Percentiles rank a stretch among this genome's conserved stretches.
Evolutionary conservation across 2,329 filamentous ascomycete species (phyloP).

Genomic region (Epichloe sibirici): DNA sequence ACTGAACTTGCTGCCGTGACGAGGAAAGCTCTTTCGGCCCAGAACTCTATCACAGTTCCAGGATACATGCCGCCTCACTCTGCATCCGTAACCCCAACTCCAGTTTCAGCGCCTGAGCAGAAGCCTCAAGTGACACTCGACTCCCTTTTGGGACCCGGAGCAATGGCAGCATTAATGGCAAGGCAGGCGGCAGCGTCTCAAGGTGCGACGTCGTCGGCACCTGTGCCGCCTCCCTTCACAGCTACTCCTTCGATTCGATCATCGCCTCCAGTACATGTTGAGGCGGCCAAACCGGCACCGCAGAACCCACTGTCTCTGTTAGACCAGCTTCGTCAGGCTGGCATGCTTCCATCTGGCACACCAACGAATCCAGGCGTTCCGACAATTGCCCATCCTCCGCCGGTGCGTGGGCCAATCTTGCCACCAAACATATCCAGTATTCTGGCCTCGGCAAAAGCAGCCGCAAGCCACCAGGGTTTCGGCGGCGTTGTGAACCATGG

Average conservation of each 20-base stretch:
- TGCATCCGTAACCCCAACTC: constrained; percentile 21
- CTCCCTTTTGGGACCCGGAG: constrained; percentile 45
- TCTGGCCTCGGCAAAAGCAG: constrained; percentile 20
- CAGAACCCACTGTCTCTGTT: constrained; percentile 47
- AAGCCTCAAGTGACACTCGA: constrained; percentile 38
- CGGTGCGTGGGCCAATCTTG: constrained; percentile 19
- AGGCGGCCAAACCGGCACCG: constrained; percentile 21
- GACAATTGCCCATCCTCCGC: constrained; percentile 17
- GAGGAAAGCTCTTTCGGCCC: constrained; percentile 37
- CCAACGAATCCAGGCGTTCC: constrained; percentile 25
- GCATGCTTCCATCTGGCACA: constrained; percentile 43
- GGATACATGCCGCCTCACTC: constrained; percentile 22
- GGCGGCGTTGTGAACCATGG: constrained; percentile 34
- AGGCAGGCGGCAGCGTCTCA: constrained; percentile 40
- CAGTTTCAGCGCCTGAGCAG: constrained; percentile 20
- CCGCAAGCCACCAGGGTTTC: constrained; percentile 12
- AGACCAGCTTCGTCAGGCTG: constrained; percentile 55
- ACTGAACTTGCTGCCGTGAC: constrained; percentile 57
- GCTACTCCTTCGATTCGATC: constrained; percentile 30
- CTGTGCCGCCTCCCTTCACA: constrained; percentile 21
- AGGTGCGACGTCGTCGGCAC: constrained; percentile 26
- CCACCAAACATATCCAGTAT: constrained; percentile 25
- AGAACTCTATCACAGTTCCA: constrained; percentile 28
- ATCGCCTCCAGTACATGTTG: constrained; percentile 32
- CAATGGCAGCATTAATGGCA: constrained; percentile 46